Evolutionary conservation across 2,329 filamentous ascomycete genomes (phyloP).

Genomic region (Gremmenia infestans): DNA sequence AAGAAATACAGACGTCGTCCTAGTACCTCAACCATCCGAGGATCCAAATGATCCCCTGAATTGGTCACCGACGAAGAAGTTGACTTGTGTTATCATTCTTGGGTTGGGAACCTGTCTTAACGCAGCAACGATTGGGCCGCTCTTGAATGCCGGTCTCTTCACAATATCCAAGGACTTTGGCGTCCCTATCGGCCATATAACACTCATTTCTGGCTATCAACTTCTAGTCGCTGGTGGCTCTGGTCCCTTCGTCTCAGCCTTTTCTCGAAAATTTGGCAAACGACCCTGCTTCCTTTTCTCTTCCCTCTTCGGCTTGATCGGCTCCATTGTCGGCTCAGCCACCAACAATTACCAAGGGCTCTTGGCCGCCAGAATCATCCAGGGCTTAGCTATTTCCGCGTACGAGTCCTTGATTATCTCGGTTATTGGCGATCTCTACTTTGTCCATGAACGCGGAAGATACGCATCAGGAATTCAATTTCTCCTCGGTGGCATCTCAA

Average conservation of each 20-base stretch:
- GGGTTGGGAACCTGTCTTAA: slow-evolving; percentile 36
- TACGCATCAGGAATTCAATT: slow-evolving; percentile 38
- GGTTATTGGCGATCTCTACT: slow-evolving; percentile 39
- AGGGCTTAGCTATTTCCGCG: slow-evolving; percentile 19
- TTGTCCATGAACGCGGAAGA: slow-evolving; percentile 40
- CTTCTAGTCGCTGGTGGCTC: slow-evolving; percentile 17
- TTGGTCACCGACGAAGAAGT: slow-evolving; percentile 36
- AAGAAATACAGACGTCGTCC: slow-evolving; percentile 14
- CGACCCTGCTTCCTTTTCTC: slow-evolving; percentile 15
- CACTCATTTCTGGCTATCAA: slow-evolving; percentile 23
- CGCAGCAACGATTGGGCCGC: slow-evolving; percentile 12
- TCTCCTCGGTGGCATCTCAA: slow-evolving; percentile 36
- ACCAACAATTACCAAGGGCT: slow-evolving; percentile 14
- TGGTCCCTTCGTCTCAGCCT: slow-evolving; percentile 19
- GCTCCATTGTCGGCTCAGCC: slow-evolving; percentile 16
- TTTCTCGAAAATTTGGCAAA: slow-evolving; percentile 21
- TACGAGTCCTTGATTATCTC: slow-evolving; percentile 29
- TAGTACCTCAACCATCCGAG: slow-evolving; percentile 40
- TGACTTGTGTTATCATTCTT: slow-evolving; percentile 36
- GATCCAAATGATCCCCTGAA: slow-evolving; percentile 46
- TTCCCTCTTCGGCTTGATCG: slow-evolving; percentile 14
- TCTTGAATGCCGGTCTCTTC: slow-evolving; percentile 15
- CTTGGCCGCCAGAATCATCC: slow-evolving; percentile 21
- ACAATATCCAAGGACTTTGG: slow-evolving; percentile 14
- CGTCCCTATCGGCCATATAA: slow-evolving; percentile 17